phyloP scores from a whole-genome alignment of 148 eudicot genomes.

The Dianthus caryophyllus region DNA sequence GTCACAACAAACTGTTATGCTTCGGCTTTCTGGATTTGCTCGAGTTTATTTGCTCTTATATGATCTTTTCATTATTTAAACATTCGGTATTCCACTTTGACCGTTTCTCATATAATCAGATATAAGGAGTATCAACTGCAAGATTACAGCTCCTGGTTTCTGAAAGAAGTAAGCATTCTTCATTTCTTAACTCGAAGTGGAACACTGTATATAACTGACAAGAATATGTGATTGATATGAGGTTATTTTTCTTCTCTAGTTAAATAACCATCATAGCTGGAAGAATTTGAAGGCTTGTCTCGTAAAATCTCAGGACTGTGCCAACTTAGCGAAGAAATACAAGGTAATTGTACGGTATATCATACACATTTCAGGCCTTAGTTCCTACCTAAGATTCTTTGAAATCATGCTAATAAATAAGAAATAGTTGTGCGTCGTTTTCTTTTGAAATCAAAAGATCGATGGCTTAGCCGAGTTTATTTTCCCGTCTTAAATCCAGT shows the following conservation, averaged over 20 bases:
- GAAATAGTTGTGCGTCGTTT: not conserved
- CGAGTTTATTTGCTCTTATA: not conserved
- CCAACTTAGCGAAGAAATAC: constrained; percentile 56
- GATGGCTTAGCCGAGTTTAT: not conserved
- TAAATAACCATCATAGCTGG: constrained; percentile 78
- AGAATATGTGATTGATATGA: not conserved
- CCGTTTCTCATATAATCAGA: constrained; percentile 32
- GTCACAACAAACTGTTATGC: not conserved
- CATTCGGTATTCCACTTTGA: not conserved
- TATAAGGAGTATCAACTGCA: constrained; percentile 81
- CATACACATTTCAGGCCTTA: constrained; percentile 12
- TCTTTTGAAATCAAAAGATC: not conserved
- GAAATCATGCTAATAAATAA: not conserved
- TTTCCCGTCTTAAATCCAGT: constrained; percentile 13
- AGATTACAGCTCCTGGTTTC: constrained; percentile 80
- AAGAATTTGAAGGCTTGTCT: constrained; percentile 75
- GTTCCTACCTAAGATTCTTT: not conserved
- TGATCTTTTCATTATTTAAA: not conserved
- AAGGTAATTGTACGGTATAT: constrained; percentile 68
- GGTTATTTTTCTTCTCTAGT: constrained; percentile 35
- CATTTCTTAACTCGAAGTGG: not conserved
- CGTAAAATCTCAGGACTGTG: constrained; percentile 68
- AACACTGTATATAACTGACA: not conserved
- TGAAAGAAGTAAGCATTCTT: constrained; percentile 49
- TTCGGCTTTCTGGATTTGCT: not conserved